phyloP scores from a whole-genome alignment of 768 basidiomycete genomes.

The Pleurotus platypus region DNA sequence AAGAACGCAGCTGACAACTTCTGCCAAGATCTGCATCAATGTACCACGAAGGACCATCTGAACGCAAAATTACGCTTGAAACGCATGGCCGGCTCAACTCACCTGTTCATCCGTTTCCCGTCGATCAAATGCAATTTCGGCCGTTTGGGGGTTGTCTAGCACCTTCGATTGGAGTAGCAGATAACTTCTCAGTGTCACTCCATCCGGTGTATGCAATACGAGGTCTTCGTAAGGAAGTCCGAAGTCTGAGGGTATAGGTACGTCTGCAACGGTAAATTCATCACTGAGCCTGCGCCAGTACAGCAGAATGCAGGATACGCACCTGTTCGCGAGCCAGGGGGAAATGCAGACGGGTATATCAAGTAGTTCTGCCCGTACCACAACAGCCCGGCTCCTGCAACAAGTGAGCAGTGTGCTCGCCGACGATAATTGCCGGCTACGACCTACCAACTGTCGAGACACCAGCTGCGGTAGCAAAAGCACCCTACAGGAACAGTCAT shows the following conservation, averaged over 20 bases:
- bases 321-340: conserved; percentile 77
- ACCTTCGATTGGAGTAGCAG: conserved; percentile 63
- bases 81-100: neutral
- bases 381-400: conserved; percentile 64
- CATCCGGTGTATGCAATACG: conserved; percentile 68
- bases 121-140: conserved; percentile 29
- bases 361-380: conserved; percentile 86
- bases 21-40: too few relatives aligned
- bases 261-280: conserved; percentile 40
- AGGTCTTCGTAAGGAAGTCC: conserved; percentile 76
- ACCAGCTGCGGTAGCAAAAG: conserved; percentile 53
- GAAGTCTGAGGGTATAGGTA: conserved; percentile 65
- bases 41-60: neutral
- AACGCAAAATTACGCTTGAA: neutral
- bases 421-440: neutral
- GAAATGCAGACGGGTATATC: conserved; percentile 86
- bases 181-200: conserved; percentile 70
- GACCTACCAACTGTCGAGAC: conserved; percentile 52
- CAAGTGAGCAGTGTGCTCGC: neutral
- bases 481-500: conserved; percentile 32
- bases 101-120: conserved; percentile 60
- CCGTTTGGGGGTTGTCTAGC: conserved; percentile 30
- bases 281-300: neutral
- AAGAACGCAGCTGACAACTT: too few relatives aligned
- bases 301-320: conserved; percentile 9